phyloP scores from a whole-genome alignment of 83 land plant genomes.

The Larix sibirica region DNA sequence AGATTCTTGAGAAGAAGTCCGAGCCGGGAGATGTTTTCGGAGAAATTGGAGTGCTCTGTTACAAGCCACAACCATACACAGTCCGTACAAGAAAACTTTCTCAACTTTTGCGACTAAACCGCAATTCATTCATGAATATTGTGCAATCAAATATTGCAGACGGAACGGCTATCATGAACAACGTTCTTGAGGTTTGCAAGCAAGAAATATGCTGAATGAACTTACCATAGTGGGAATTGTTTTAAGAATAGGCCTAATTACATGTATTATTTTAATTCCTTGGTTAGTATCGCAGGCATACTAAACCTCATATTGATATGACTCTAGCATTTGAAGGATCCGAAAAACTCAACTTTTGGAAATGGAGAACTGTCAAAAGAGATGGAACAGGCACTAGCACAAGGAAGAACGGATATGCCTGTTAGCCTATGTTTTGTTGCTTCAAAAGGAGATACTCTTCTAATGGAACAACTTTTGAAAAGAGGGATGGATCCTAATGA shows the following conservation, averaged over 20 bases:
- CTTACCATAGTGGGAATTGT: neutral
- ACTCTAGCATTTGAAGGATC: conserved; percentile 53
- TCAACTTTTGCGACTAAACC: conserved; percentile 67
- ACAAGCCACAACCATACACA: conserved; percentile 71
- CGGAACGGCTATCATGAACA: conserved; percentile 73
- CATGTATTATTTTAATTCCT: neutral
- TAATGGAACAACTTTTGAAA: conserved; percentile 54
- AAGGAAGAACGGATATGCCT: conserved; percentile 63
- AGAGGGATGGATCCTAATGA: conserved; percentile 66
- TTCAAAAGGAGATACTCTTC: conserved; percentile 39
- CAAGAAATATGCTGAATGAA: neutral
- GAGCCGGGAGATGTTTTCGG: conserved; percentile 62
- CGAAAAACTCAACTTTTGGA: conserved; percentile 42
- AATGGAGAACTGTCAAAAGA: conserved; percentile 41
- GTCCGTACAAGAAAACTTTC: conserved; percentile 57
- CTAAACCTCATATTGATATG: neutral
- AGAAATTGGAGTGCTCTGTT: conserved; percentile 77
- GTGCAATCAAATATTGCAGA: conserved; percentile 72
- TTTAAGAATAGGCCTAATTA: neutral
- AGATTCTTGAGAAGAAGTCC: conserved; percentile 33
- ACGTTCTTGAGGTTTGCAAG: conserved; percentile 60
- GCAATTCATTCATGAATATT: conserved; percentile 50
- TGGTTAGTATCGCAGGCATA: neutral
- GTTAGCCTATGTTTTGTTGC: conserved; percentile 60
- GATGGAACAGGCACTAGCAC: conserved; percentile 48